Evolutionary conservation across 495 filamentous ascomycete species (phyloP).

Genomic region (Cercophora newfieldiana): DNA sequence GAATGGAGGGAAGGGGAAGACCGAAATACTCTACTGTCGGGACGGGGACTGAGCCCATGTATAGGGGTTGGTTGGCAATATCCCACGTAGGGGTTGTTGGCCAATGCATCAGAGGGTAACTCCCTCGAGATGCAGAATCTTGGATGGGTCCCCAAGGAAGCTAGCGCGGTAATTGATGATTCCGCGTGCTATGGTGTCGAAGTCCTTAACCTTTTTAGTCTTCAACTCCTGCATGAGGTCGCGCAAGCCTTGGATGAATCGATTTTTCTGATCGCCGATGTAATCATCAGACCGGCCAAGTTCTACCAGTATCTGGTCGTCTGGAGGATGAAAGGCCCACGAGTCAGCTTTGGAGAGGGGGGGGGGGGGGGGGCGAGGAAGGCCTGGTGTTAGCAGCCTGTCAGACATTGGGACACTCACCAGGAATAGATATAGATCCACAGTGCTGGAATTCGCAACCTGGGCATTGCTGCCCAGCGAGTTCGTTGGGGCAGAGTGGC

Average conservation of each 20-base stretch:
- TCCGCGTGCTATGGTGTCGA: constrained; percentile 73
- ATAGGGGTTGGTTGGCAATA: background rate
- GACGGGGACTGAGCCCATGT: constrained; percentile 7
- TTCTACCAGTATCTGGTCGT: constrained; percentile 82
- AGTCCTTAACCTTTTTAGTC: constrained; percentile 72
- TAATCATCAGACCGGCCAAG: constrained; percentile 75
- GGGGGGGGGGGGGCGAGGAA: constrained; percentile 28
- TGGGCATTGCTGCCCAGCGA: constrained; percentile 74
- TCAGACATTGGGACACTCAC: constrained; percentile 59
- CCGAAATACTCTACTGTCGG: constrained; percentile 25
- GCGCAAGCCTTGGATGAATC: constrained; percentile 74
- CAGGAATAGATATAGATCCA: constrained; percentile 68
- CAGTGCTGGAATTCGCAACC: constrained; percentile 80
- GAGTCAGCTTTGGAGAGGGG: constrained; percentile 57
- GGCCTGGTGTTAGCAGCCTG: constrained; percentile 36
- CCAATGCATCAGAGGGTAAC: constrained; percentile 32
- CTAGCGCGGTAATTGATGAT: constrained; percentile 77
- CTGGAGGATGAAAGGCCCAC: constrained; percentile 58
- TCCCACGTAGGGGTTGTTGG: background rate
- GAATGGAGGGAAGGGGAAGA: constrained; percentile 11
- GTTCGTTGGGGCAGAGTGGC: constrained; percentile 72
- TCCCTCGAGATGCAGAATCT: constrained; percentile 46
- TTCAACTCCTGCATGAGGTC: constrained; percentile 74
- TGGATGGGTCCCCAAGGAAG: constrained; percentile 53
- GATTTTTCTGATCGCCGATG: constrained; percentile 65